Base-by-base conservation (phyloP, 2,329 filamentous ascomycete genomes). In the Arachnopeziza araneosa region DNA sequence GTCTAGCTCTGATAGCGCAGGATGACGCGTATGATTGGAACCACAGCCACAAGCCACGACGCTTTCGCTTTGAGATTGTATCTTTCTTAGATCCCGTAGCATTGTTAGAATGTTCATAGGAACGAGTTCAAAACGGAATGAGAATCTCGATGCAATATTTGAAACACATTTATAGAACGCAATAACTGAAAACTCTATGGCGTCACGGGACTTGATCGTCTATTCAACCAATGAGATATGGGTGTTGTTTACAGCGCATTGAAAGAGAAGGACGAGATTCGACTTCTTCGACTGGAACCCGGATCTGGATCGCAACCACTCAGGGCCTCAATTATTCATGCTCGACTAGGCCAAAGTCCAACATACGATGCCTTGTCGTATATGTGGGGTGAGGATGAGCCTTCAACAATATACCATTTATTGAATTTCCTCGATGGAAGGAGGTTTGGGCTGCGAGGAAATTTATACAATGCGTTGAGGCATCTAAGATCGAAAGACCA, bases 401-500 rank as follows among this genome's bases (percentile, higher is more conserved):
- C 36, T 44, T 30, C 36, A 19, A 44, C 36, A 44, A 14, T 44
- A 44, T 8, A 44, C 36, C 36, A 44, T 4, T 44, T 44, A 19
- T 12, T 44, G 4, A 8, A 44, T 44, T 44, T 44, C 36, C 6
- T 8, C 12, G 17, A 19, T 44, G 36, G 36, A 14, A 44, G 36
- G 36, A 44, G 36, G 12, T 44, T 44, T 44, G 36, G 10, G 36
- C 36, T 52, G n/a, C n/a, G 50, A 17, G 26, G 21, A 23, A 65
- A 63, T 55, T 54, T 63, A 12, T 24, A 52, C n/a, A 44, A 17
- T 22, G 63, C 61, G 1, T 26, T 65, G 24, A 36, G 49, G 14
- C 22, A 54, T 19, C 53, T 60, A 22, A 51, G 54, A 17, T 24
- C 19, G 19, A 24, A 52, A 24, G 49, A 49, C 24, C 21, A 53